Conservation (phyloP, 169 alveolate species). For the Eimeria necatrix region DNA sequence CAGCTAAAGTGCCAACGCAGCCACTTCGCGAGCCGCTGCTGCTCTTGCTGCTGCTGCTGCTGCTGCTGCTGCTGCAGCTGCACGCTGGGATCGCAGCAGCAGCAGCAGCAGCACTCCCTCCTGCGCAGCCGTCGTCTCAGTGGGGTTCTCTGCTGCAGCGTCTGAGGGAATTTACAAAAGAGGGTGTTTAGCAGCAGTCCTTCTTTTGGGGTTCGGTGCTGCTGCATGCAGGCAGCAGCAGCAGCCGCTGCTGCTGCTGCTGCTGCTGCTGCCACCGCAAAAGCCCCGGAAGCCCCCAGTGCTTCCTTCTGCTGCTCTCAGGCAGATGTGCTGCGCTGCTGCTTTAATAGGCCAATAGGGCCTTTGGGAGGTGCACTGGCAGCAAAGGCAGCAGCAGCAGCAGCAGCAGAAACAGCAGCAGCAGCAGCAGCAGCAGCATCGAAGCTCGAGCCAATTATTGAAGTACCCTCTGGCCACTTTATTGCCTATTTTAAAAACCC, state of each 20-base stretch:
- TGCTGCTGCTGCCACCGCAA: background rate
- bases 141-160: too few relatives aligned
- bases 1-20: background rate
- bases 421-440: background rate
- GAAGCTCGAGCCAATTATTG: constrained; percentile 25
- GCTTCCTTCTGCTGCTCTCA: background rate
- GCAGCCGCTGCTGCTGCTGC: constrained; percentile 3
- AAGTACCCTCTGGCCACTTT: too few relatives aligned
- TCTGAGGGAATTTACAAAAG: too few relatives aligned
- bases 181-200: too few relatives aligned
- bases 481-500: too few relatives aligned
- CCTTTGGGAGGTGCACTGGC: too few relatives aligned
- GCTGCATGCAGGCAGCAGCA: background rate
- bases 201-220: background rate
- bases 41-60: background rate
- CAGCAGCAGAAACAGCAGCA: background rate
- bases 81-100: too few relatives aligned
- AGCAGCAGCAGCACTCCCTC: too few relatives aligned
- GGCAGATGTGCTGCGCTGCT: too few relatives aligned
- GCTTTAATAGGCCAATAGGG: too few relatives aligned
- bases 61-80: background rate
- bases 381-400: background rate
- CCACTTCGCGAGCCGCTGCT: background rate
- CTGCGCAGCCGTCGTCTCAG: too few relatives aligned
- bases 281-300: background rate